These are phyloP conservation scores for Oryza meyeriana DNA, from an alignment of 176 grass and related monocot genomes.

Conservation along the genomic window DNA sequence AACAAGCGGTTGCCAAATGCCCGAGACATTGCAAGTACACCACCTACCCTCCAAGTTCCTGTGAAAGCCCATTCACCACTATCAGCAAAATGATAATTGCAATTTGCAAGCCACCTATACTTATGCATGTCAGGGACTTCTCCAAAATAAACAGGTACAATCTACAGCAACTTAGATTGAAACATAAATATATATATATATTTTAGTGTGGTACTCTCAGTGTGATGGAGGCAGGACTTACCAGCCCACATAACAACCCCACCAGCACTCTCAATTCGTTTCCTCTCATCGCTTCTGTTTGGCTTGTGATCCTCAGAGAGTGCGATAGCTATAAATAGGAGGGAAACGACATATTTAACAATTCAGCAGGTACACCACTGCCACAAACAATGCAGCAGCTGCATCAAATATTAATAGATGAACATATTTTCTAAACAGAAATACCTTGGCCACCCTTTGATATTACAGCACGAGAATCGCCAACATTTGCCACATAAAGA, in stretches of 20 bases:
- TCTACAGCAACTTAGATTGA: background rate
- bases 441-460: constrained; percentile 94
- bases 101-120: background rate
- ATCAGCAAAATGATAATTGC: constrained; percentile 23
- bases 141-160: background rate
- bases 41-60: constrained; percentile 99
- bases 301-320: constrained; percentile 97
- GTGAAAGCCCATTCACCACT: constrained; percentile 9
- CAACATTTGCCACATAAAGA: constrained; percentile 95
- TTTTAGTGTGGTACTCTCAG: background rate
- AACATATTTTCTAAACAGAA: constrained; percentile 22
- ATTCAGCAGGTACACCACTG: background rate
- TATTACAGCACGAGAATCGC: constrained; percentile 91
- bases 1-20: constrained; percentile 96
- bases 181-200: background rate
- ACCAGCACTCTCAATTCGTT: constrained; percentile 89
- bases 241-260: constrained; percentile 97
- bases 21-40: constrained; percentile 95
- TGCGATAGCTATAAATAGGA: constrained; percentile 63
- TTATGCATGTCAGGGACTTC: background rate
- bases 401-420: constrained; percentile 19
- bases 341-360: constrained; percentile 19
- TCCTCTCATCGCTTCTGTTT: constrained; percentile 92
- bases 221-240: constrained; percentile 19
- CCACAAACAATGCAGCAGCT: background rate